Conservation (phyloP, 176 grass and related monocot genomes). For the Aechmea fasciata region DNA sequence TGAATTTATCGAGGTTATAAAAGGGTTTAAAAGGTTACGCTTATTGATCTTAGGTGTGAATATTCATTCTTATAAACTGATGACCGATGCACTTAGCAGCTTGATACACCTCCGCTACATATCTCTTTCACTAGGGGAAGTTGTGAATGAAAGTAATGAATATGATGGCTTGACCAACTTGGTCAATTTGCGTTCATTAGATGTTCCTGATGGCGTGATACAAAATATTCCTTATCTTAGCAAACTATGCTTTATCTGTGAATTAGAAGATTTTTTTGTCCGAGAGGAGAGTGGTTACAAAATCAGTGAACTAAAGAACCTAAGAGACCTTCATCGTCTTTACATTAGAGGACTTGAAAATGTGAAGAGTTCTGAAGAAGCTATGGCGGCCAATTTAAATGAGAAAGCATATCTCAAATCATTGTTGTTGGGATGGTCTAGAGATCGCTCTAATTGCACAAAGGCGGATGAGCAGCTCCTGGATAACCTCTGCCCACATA, state of each 20-base stretch:
- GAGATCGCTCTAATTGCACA: background rate
- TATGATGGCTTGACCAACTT: background rate
- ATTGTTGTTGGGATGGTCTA: constrained; percentile 9
- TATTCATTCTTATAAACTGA: background rate
- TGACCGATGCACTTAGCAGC: background rate
- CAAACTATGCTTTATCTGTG: constrained; percentile 14
- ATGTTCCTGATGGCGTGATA: background rate
- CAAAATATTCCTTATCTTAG: constrained; percentile 1
- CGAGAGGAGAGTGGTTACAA: background rate
- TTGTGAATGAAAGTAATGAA: no score
- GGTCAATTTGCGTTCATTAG: background rate
- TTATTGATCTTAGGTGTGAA: background rate
- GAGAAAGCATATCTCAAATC: constrained; percentile 2
- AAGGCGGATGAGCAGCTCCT: constrained; percentile 4
- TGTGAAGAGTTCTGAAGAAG: constrained; percentile 1
- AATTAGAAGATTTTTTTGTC: constrained; percentile 3
- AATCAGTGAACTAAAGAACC: constrained; percentile 5
- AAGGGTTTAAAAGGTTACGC: background rate
- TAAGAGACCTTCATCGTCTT: constrained; percentile 9
- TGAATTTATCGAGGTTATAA: background rate
- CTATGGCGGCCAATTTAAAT: background rate
- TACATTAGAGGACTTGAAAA: constrained; percentile 15
- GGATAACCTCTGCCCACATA: constrained; percentile 4
- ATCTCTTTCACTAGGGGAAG: background rate
- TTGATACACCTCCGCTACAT: background rate